Conservation (phyloP, 805 yeast species). For the Yamadazyma endophytica region DNA sequence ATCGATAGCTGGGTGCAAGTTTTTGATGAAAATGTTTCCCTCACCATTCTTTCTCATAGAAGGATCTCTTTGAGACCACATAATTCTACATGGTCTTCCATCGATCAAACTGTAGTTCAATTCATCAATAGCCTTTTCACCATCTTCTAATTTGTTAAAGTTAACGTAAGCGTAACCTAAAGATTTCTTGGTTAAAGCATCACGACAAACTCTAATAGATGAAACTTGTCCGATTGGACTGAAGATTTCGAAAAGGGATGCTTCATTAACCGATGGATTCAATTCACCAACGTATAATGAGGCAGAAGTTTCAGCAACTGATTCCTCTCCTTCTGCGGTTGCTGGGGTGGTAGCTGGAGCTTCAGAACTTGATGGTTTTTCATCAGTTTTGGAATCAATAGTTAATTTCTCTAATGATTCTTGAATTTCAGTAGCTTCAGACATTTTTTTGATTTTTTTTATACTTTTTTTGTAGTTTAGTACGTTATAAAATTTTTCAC, state of each 20-base stretch:
- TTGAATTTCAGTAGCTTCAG: slow-evolving; percentile 43
- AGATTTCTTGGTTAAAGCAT: slow-evolving; percentile 93
- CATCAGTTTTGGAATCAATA: slow-evolving; percentile 34
- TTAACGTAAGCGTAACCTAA: slow-evolving; percentile 98
- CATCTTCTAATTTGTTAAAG: slow-evolving; percentile 85
- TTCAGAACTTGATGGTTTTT: slow-evolving; percentile 21
- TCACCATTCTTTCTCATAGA: slow-evolving; percentile 90
- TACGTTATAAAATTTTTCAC: too few relatives aligned
- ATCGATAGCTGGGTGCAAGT: slow-evolving; percentile 96
- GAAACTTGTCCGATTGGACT: slow-evolving; percentile 93
- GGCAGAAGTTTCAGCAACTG: slow-evolving; percentile 59
- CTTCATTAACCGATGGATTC: slow-evolving; percentile 89
- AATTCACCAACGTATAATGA: slow-evolving; percentile 97
- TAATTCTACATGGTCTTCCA: slow-evolving; percentile 96
- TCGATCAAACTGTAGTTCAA: slow-evolving; percentile 91
- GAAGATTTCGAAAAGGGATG: slow-evolving; percentile 89
- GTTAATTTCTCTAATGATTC: slow-evolving; percentile 47
- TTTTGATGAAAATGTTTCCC: slow-evolving; percentile 96
- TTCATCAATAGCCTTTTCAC: slow-evolving; percentile 90
- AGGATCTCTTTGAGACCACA: slow-evolving; percentile 99
- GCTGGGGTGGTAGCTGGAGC: slow-evolving; percentile 13
- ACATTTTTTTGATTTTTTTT: slow-evolving; percentile 13
- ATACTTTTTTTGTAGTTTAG: slow-evolving; percentile 8
- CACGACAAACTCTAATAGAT: slow-evolving; percentile 98
- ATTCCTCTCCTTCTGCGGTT: slow-evolving; percentile 25